Evolutionary conservation across 2,329 filamentous ascomycete species (phyloP).

Genomic region (Incumbomyces lentus): DNA sequence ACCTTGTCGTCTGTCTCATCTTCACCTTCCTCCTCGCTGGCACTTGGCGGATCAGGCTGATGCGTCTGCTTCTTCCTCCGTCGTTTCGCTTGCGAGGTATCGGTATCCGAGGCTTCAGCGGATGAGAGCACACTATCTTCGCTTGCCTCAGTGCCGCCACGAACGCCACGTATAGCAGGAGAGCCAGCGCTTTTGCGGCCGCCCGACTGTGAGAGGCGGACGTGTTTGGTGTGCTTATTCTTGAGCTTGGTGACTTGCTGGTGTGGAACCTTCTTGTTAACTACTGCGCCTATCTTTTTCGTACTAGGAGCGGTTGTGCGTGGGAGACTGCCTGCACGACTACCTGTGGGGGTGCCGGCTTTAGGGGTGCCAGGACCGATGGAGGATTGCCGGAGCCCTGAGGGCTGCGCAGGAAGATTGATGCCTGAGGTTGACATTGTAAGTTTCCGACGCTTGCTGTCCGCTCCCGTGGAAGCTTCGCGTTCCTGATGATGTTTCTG

Average conservation of each 20-base stretch:
- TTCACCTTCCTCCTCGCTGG: conserved; percentile 36
- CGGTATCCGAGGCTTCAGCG: conserved; percentile 39
- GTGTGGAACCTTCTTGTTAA: conserved; percentile 36
- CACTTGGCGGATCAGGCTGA: conserved; percentile 29
- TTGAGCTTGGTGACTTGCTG: conserved; percentile 22
- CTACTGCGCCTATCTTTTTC: conserved; percentile 39
- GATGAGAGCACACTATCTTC: conserved; percentile 46
- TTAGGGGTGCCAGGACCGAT: conserved; percentile 56
- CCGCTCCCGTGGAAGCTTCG: conserved; percentile 46
- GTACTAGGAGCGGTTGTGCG: conserved; percentile 28
- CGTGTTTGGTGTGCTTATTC: conserved; percentile 30
- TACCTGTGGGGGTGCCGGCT: conserved; percentile 42
- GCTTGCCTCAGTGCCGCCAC: conserved; percentile 18
- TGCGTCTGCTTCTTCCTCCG: conserved; percentile 14
- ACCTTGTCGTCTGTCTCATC: conserved; percentile 49
- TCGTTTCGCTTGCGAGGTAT: conserved; percentile 22
- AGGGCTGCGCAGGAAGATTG: conserved; percentile 42
- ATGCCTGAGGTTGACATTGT: conserved; percentile 27
- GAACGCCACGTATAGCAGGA: conserved; percentile 30
- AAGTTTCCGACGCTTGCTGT: conserved; percentile 50
- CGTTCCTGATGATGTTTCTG: conserved; percentile 37
- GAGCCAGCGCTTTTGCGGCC: conserved; percentile 34
- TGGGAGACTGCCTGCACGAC: conserved; percentile 51
- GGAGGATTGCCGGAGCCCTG: conserved; percentile 49
- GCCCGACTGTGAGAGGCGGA: conserved; percentile 30